Percentiles rank a stretch among this genome's conserved stretches.
Conservation (phyloP, 1,284 basidiomycete genomes). For the Amylostereum areolatum region DNA sequence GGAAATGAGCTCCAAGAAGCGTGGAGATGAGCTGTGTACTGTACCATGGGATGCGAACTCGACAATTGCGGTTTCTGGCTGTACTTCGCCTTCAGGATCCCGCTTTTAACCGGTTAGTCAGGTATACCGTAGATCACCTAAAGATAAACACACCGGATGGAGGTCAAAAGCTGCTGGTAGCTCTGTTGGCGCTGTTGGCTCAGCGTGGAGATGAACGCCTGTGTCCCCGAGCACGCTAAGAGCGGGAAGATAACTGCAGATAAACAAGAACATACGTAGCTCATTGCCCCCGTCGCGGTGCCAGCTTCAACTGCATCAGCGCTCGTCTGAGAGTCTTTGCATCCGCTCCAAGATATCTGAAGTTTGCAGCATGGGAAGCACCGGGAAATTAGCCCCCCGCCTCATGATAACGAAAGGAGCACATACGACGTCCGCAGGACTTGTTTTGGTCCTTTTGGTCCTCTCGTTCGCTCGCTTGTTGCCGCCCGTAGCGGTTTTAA, state of each 20-base stretch:
- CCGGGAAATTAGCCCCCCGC: constrained; percentile 14
- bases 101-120: constrained; percentile 24
- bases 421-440: constrained; percentile 62
- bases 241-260: background rate
- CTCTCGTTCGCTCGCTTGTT: constrained; percentile 55
- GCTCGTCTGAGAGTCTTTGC: constrained; percentile 90
- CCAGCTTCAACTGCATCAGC: constrained; percentile 87
- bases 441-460: constrained; percentile 67
- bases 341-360: constrained; percentile 80
- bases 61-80: constrained; percentile 81
- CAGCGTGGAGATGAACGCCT: constrained; percentile 74
- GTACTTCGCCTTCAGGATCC: constrained; percentile 61
- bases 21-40: constrained; percentile 14
- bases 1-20: constrained; percentile 1
- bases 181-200: constrained; percentile 66
- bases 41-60: constrained; percentile 73
- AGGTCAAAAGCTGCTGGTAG: constrained; percentile 75
- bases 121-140: background rate
- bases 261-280: constrained; percentile 40
- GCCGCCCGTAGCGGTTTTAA: constrained; percentile 35
- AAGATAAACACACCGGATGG: constrained; percentile 43
- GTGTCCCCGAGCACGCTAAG: background rate
- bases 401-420: constrained; percentile 15
- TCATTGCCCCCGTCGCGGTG: constrained; percentile 84
- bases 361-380: constrained; percentile 11